These are phyloP conservation scores for Lepidium africanum DNA, from an alignment of 345 rosid genomes.

Conservation along the genomic window DNA sequence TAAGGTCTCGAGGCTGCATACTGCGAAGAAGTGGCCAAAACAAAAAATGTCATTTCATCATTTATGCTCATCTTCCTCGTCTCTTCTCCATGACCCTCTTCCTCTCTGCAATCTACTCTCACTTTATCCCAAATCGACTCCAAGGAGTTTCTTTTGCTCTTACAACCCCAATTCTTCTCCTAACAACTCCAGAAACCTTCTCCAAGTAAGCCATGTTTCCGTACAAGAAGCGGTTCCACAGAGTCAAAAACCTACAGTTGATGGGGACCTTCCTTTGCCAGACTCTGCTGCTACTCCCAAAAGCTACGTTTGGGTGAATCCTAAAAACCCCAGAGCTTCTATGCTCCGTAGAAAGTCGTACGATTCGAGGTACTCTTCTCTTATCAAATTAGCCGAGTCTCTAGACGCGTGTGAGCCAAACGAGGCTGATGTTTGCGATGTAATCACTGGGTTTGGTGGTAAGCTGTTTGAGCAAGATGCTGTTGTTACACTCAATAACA, in stretches of 20 bases:
- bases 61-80: slow-evolving; percentile 42
- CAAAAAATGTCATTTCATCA: slow-evolving; percentile 44
- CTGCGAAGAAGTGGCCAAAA: background rate
- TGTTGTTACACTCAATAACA: slow-evolving; percentile 69
- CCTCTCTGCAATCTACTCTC: slow-evolving; percentile 33
- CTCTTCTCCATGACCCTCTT: slow-evolving; percentile 37
- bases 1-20: slow-evolving; percentile 19
- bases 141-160: slow-evolving; percentile 23
- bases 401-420: slow-evolving; percentile 40
- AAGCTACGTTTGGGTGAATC: slow-evolving; percentile 74
- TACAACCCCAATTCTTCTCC: slow-evolving; percentile 18
- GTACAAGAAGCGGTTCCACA: slow-evolving; percentile 35
- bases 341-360: slow-evolving; percentile 51
- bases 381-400: slow-evolving; percentile 53
- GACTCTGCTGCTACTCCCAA: slow-evolving; percentile 18
- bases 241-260: slow-evolving; percentile 18
- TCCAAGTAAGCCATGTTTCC: slow-evolving; percentile 41
- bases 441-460: slow-evolving; percentile 45
- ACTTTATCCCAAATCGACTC: slow-evolving; percentile 24
- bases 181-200: slow-evolving; percentile 25
- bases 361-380: slow-evolving; percentile 72
- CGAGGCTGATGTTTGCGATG: slow-evolving; percentile 34
- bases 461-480: slow-evolving; percentile 64
- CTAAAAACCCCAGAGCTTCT: slow-evolving; percentile 71
- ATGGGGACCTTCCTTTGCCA: slow-evolving; percentile 13